phyloP scores from a whole-genome alignment of 257 asterid genomes.

The Avicennia marina region DNA sequence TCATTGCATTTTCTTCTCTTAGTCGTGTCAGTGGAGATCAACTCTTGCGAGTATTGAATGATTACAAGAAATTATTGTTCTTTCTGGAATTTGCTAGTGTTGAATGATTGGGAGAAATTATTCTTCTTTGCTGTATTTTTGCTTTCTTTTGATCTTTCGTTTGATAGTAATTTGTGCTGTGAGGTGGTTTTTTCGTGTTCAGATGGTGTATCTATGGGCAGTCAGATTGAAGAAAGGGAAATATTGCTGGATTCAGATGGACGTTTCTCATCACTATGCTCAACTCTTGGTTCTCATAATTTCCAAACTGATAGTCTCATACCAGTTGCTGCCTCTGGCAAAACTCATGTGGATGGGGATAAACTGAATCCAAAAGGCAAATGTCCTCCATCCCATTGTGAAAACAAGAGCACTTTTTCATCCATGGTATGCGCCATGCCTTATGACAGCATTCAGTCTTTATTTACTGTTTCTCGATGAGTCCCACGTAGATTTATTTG shows the following conservation, averaged over 20 bases:
- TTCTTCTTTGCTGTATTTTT: no score
- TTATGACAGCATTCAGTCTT: neutral
- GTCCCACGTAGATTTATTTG: slow-evolving; percentile 17
- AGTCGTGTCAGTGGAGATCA: no score
- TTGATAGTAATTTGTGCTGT: no score
- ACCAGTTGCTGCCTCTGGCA: slow-evolving; percentile 40
- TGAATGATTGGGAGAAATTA: no score
- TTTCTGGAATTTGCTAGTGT: no score
- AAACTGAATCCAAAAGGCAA: slow-evolving; percentile 36
- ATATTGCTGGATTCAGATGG: slow-evolving; percentile 45
- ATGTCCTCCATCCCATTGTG: slow-evolving; percentile 44
- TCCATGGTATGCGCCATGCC: slow-evolving; percentile 42
- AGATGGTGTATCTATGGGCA: slow-evolving; percentile 34
- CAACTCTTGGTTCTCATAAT: slow-evolving; percentile 29
- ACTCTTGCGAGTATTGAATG: no score
- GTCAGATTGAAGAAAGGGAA: slow-evolving; percentile 41
- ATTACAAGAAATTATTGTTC: no score
- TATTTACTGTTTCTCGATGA: slow-evolving; percentile 6
- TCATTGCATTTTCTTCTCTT: no score
- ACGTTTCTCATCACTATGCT: slow-evolving; percentile 27
- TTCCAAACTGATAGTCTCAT: slow-evolving; percentile 37
- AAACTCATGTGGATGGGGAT: slow-evolving; percentile 26
- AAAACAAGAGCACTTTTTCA: slow-evolving; percentile 49
- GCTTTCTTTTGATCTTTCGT: slow-evolving; percentile 7
- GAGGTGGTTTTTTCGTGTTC: no score